Evolutionary conservation across 805 yeast genomes (phyloP).

Genomic region (Candida khao-thaluensis): DNA sequence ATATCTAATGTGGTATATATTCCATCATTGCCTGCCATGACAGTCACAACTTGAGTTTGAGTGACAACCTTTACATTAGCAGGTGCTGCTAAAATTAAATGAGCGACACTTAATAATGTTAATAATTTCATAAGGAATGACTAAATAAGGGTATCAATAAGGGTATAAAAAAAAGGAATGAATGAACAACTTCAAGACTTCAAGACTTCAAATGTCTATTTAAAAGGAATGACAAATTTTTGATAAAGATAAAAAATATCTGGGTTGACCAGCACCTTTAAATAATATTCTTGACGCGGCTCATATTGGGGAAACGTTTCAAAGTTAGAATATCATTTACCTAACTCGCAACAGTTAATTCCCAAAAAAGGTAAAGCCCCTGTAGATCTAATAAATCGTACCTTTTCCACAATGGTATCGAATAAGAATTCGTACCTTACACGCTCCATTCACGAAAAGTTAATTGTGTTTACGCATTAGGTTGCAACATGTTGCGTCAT

Average conservation of each 20-base stretch:
- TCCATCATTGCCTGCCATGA: conserved; percentile 17
- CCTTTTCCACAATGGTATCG: conserved; percentile 3
- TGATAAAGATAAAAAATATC: not conserved
- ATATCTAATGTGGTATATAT: conserved; percentile 11
- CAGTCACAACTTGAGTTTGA: conserved; percentile 19
- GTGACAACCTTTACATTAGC: conserved; percentile 27
- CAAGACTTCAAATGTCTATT: not conserved
- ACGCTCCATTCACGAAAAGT: conserved; percentile 1
- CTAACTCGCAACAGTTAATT: conserved; percentile 5
- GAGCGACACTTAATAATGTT: conserved; percentile 9
- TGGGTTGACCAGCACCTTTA: conserved; percentile 1
- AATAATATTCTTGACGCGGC: conserved; percentile 2
- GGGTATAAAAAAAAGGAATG: conserved; percentile 6
- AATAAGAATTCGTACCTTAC: conserved; percentile 1
- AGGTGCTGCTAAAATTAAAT: conserved; percentile 24
- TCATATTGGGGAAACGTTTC: not conserved
- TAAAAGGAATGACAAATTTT: conserved; percentile 14
- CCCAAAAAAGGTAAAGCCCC: not conserved
- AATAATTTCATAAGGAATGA: conserved; percentile 15
- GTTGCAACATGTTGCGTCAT: conserved; percentile 2
- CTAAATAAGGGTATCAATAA: conserved; percentile 7
- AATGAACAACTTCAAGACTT: not conserved
- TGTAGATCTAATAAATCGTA: not conserved
- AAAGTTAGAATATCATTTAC: not conserved
- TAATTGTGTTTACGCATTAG: not conserved